Evolutionary conservation across 805 yeast genomes (phyloP), one percentile per base, ranked within the genome.

Genomic region (Metschnikowia noctiluminum): DNA sequence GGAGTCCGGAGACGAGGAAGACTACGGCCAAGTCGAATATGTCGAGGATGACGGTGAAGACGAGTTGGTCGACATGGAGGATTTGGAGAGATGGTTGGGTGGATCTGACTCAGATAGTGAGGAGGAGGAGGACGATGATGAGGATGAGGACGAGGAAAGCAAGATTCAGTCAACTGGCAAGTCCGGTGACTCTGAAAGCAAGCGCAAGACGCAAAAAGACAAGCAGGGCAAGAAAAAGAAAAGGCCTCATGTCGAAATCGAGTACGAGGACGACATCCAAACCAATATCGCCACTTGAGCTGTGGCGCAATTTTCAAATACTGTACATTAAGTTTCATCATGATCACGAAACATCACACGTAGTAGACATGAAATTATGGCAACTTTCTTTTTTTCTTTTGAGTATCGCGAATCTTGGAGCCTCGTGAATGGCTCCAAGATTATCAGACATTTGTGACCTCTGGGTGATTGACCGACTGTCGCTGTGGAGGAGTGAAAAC

Each of bases 21-120:
- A 81, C 54, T 81, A 79, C 44, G 78, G 90, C 35, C 89, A 89
- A 65, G 84, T 89, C 38, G 98, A 91, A 65, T 88, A 85, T 62
- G 97, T 89, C 45, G 96, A 84, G 53, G 96, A 87, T 44, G 96
- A 87, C 48, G 96, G 85, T 13, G 95, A 87, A 21, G 96, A 86
- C 51, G 90, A 89, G 57, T 71, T 89, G 59, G 96, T 89, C 27
- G 97, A 94, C 63, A 80, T 92, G 73, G 97, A 91, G 71, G 97
- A 92, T 60, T 73, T 91, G 56, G 94, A 91, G 68, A 84, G 81
- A 68, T 92, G 97, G 97, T 73, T 87, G 45, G 88, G 42, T 15
- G 32, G 32, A 30, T 45, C 46, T 16, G 51, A 35, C 39, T 37
- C 45, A 37, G 82, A 70, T 40, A 65, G 56, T 5, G 32, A 30